These are phyloP conservation scores for Capronia americana DNA, from an alignment of 2,329 filamentous ascomycete species.

Conservation along the genomic window DNA sequence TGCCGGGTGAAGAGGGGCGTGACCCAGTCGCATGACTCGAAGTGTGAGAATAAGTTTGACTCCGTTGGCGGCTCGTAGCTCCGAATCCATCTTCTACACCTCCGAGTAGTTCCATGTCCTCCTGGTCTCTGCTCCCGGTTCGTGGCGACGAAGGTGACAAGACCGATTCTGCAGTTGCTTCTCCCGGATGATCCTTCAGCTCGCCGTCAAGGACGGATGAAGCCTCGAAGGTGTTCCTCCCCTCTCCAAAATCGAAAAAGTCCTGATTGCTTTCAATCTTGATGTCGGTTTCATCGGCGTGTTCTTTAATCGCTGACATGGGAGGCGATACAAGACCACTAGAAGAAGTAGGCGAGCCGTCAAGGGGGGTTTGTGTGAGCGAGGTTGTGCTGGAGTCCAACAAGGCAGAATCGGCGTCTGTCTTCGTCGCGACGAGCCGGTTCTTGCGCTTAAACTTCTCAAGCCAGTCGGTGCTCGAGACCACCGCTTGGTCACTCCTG, in stretches of 20 bases:
- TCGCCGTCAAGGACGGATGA: constrained; percentile 61
- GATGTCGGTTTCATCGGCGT: constrained; percentile 55
- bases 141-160: constrained; percentile 32
- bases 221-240: constrained; percentile 66
- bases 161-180: constrained; percentile 24
- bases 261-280: constrained; percentile 65
- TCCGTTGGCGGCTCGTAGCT: constrained; percentile 76
- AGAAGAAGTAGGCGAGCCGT: constrained; percentile 76
- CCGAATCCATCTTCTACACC: constrained; percentile 49
- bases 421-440: constrained; percentile 63
- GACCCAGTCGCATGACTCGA: constrained; percentile 40
- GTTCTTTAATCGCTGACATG: constrained; percentile 71
- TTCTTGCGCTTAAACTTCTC: constrained; percentile 97
- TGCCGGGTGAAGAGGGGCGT: constrained; percentile 53
- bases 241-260: constrained; percentile 65
- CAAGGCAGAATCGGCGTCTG: constrained; percentile 51
- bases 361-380: constrained; percentile 66
- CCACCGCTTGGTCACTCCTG: constrained; percentile 38
- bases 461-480: constrained; percentile 76
- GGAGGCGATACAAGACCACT: constrained; percentile 71
- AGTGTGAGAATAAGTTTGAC: constrained; percentile 82
- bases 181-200: constrained; percentile 68
- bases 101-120: constrained; percentile 12
- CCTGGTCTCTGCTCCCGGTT: constrained; percentile 24
- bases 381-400: constrained; percentile 60